phyloP scores from a whole-genome alignment of 495 filamentous ascomycete species.

The Physcia stellaris region DNA sequence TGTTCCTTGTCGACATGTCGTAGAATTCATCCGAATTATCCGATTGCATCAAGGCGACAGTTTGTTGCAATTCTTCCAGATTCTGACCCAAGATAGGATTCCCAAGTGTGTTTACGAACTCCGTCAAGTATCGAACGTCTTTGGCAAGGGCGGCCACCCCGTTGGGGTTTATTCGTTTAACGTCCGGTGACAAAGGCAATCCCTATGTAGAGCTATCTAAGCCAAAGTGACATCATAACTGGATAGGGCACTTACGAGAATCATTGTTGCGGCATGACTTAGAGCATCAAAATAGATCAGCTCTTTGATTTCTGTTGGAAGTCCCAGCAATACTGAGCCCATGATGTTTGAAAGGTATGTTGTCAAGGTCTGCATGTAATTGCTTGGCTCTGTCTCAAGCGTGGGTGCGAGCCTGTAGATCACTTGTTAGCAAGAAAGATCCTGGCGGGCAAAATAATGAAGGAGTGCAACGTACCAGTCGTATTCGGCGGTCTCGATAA shows the following conservation, averaged over 20 bases:
- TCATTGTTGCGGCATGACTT: slow-evolving; percentile 74
- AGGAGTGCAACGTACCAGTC: slow-evolving; percentile 49
- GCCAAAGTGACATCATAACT: too few species aligned
- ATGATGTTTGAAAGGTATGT: slow-evolving; percentile 92
- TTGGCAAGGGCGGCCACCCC: slow-evolving; percentile 67
- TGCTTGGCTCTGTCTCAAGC: slow-evolving; percentile 56
- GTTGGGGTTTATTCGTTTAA: slow-evolving; percentile 74
- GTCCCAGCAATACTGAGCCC: slow-evolving; percentile 78
- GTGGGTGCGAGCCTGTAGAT: slow-evolving; percentile 43
- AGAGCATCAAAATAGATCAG: slow-evolving; percentile 96
- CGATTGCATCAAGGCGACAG: slow-evolving; percentile 68
- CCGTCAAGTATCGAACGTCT: slow-evolving; percentile 68
- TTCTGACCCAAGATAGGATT: slow-evolving; percentile 72
- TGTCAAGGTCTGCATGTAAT: slow-evolving; percentile 89
- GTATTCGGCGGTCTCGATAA: slow-evolving; percentile 93
- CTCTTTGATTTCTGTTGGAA: slow-evolving; percentile 90
- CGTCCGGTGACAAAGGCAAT: slow-evolving; percentile 55
- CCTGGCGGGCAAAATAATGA: neutral
- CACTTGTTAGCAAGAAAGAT: slow-evolving; percentile 5
- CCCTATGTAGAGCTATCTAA: too few species aligned
- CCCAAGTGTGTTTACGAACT: slow-evolving; percentile 72
- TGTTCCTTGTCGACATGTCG: slow-evolving; percentile 71
- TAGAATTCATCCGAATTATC: slow-evolving; percentile 92
- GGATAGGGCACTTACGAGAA: slow-evolving; percentile 51
- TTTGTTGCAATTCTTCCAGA: slow-evolving; percentile 86